Conservation (phyloP, 106 monocot species). For the Dendrobium huoshanense region DNA sequence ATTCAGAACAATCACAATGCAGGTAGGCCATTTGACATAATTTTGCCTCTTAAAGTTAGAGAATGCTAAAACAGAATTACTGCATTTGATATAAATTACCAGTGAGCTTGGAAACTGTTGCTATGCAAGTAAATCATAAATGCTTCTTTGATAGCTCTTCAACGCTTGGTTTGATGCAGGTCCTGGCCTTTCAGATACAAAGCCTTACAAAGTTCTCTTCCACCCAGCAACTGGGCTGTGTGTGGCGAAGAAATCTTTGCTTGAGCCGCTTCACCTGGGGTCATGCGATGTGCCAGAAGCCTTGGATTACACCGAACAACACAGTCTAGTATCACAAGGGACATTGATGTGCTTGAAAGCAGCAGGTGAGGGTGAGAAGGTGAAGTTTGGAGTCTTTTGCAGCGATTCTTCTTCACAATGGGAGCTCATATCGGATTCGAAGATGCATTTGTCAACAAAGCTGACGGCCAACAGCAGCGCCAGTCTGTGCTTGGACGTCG, state of each 20-base stretch:
- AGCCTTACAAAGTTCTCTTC: slow-evolving; percentile 47
- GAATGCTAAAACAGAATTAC: too few species aligned
- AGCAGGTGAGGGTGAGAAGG: background rate
- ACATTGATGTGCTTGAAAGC: slow-evolving; percentile 3
- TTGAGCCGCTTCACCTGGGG: slow-evolving; percentile 28
- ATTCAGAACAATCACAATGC: too few species aligned
- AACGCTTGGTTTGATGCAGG: slow-evolving; percentile 25
- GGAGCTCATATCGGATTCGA: slow-evolving; percentile 16
- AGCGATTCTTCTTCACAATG: background rate
- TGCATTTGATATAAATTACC: too few species aligned
- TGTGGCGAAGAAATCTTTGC: slow-evolving; percentile 19
- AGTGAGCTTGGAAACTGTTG: too few species aligned
- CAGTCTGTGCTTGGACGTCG: slow-evolving; percentile 13
- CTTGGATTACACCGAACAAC: slow-evolving; percentile 46
- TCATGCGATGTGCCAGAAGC: slow-evolving; percentile 37
- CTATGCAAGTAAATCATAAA: too few species aligned
- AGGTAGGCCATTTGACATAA: too few species aligned
- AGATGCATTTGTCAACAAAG: slow-evolving; percentile 9
- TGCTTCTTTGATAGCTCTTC: too few species aligned
- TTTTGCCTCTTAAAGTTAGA: too few species aligned
- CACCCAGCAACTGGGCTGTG: slow-evolving; percentile 76
- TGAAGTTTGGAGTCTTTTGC: background rate
- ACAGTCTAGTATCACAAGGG: background rate
- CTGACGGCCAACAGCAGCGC: background rate
- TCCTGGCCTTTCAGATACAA: slow-evolving; percentile 27